phyloP scores from a whole-genome alignment of 2,329 filamentous ascomycete genomes.

The Alternaria sp. region DNA sequence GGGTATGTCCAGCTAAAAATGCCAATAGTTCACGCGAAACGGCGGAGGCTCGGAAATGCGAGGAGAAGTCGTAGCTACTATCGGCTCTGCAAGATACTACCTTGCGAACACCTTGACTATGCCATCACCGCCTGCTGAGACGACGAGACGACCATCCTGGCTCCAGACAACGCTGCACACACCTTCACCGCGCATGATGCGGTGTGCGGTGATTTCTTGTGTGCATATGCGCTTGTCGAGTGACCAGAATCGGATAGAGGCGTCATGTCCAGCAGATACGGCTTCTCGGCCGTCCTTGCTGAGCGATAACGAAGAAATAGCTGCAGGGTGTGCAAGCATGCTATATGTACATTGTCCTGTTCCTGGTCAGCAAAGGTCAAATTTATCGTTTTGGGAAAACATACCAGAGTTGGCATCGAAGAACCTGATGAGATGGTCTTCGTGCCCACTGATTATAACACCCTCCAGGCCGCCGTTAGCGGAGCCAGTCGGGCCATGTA shows the following conservation, averaged over 20 bases:
- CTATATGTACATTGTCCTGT: conserved; percentile 98
- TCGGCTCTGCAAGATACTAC: conserved; percentile 28
- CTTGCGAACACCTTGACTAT: conserved; percentile 86
- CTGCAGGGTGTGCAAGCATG: conserved; percentile 94
- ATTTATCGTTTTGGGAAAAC: conserved; percentile 49
- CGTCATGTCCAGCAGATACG: conserved; percentile 94
- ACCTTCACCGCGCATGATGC: conserved; percentile 94
- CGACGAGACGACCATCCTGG: conserved; percentile 91
- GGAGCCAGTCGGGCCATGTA: conserved; percentile 83
- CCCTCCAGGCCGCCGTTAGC: conserved; percentile 83
- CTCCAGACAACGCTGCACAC: conserved; percentile 96
- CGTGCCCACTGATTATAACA: conserved; percentile 93
- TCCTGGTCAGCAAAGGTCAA: conserved; percentile 11
- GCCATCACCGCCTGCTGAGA: conserved; percentile 92
- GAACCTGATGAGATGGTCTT: conserved; percentile 95
- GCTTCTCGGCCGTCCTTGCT: conserved; percentile 94
- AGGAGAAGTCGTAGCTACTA: conserved; percentile 17
- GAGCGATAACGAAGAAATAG: conserved; percentile 89
- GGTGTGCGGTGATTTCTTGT: conserved; percentile 92
- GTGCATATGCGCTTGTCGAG: conserved; percentile 94
- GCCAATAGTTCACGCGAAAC: conserved; percentile 23
- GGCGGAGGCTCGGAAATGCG: conserved; percentile 10
- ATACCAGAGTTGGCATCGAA: conserved; percentile 98
- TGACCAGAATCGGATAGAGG: conserved; percentile 95
- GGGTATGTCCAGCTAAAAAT: conserved; percentile 34